phyloP scores from a whole-genome alignment of 2,329 filamentous ascomycete genomes.

The Ascocoryne sarcoides region DNA sequence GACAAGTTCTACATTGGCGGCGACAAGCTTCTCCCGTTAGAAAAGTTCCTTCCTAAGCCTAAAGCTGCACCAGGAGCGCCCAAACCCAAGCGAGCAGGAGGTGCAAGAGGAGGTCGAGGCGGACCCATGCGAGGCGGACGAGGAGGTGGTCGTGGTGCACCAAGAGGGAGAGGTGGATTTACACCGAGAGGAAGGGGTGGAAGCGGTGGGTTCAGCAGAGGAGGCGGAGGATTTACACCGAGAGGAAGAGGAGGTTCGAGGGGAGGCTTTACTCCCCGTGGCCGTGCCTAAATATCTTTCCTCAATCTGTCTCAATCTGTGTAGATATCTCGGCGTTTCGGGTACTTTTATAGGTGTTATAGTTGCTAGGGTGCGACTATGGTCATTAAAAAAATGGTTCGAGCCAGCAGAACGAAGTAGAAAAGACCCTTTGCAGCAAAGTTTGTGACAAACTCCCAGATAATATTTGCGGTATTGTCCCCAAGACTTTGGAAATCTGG shows the following conservation, averaged over 20 bases:
- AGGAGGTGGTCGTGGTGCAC: conserved; percentile 39
- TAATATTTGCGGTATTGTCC: no score
- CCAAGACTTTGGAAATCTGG: no score
- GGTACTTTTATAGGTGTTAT: conserved; percentile 12
- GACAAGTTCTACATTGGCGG: conserved; percentile 95
- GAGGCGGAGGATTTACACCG: conserved; percentile 26
- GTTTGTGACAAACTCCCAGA: conserved; percentile 1
- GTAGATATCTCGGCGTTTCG: conserved; percentile 23
- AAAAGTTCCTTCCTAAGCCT: conserved; percentile 94
- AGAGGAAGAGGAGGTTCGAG: conserved; percentile 26
- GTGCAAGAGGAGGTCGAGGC: conserved; percentile 41
- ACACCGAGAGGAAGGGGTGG: conserved; percentile 35
- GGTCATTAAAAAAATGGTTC: not conserved
- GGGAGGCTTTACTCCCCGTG: conserved; percentile 27
- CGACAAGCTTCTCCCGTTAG: conserved; percentile 89
- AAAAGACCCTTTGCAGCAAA: not conserved
- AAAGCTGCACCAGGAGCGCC: conserved; percentile 60
- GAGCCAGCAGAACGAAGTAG: not conserved
- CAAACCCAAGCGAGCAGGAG: conserved; percentile 63
- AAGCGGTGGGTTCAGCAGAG: conserved; percentile 28
- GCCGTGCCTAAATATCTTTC: conserved; percentile 21
- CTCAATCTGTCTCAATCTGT: conserved; percentile 6
- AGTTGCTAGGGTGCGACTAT: conserved; percentile 5
- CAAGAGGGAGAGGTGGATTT: conserved; percentile 44
- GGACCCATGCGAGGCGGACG: conserved; percentile 35